Conservation (phyloP, 2,329 filamentous ascomycete genomes). For the Pseudocercospora eumusae region DNA sequence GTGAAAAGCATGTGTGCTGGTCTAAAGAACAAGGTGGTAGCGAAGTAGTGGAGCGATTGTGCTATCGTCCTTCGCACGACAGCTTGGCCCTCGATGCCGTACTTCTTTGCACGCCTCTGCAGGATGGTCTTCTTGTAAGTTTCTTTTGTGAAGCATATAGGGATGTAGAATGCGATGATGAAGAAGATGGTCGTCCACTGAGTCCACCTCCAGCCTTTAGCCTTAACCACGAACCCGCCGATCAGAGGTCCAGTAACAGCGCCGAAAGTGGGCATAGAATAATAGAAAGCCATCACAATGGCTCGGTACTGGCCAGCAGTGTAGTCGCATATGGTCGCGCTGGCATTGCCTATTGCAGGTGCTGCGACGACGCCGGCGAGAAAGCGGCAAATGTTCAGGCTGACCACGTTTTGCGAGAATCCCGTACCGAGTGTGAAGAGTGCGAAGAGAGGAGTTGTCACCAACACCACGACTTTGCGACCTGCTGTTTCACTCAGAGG, state of each 20-base stretch:
- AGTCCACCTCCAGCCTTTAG: slow-evolving; percentile 42
- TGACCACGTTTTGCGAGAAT: slow-evolving; percentile 30
- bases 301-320: slow-evolving; percentile 35
- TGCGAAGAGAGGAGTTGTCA: slow-evolving; percentile 41
- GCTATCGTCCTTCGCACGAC: slow-evolving; percentile 15
- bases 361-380: slow-evolving; percentile 52
- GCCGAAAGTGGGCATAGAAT: slow-evolving; percentile 34
- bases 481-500: slow-evolving; percentile 44
- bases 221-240: slow-evolving; percentile 38
- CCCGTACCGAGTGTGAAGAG: slow-evolving; percentile 41
- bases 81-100: slow-evolving; percentile 29
- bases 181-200: slow-evolving; percentile 40
- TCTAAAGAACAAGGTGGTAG: slow-evolving; percentile 32
- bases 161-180: slow-evolving; percentile 35
- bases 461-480: slow-evolving; percentile 41
- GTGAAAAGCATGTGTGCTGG: slow-evolving; percentile 44
- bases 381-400: slow-evolving; percentile 42
- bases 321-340: slow-evolving; percentile 40
- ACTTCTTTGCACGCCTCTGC: slow-evolving; percentile 34
- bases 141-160: slow-evolving; percentile 34
- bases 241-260: slow-evolving; percentile 46
- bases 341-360: slow-evolving; percentile 37
- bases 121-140: slow-evolving; percentile 41
- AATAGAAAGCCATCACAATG: slow-evolving; percentile 35
- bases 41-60: slow-evolving; percentile 28